Evolutionary conservation across 768 basidiomycete species (phyloP).

Genomic region (Rhizopogon vinicolor): DNA sequence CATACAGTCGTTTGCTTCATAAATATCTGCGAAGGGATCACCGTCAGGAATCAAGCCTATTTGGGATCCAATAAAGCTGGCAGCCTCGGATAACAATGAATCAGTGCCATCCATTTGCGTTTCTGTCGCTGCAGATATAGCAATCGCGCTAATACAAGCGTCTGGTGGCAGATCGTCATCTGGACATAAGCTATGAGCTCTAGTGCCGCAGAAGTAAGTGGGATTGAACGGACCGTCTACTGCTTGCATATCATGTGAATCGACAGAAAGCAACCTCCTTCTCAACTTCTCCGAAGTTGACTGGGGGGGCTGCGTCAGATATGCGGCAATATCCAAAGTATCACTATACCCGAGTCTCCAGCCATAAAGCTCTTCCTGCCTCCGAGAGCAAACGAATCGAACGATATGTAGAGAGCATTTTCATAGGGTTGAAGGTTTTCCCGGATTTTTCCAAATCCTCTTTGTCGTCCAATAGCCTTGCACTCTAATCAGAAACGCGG

Average conservation of each 20-base stretch:
- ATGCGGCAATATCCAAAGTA: too few species aligned
- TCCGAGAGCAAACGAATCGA: too few species aligned
- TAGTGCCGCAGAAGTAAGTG: too few species aligned
- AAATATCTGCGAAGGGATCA: neutral
- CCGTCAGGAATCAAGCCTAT: neutral
- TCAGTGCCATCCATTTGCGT: constrained; percentile 4
- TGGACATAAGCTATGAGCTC: neutral
- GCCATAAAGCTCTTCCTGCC: too few species aligned
- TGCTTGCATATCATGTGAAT: constrained; percentile 1
- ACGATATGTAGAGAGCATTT: too few species aligned
- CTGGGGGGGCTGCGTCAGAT: too few species aligned
- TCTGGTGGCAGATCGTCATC: neutral
- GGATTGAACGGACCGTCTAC: neutral
- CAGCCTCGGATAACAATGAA: neutral
- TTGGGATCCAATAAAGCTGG: neutral
- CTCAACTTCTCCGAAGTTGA: constrained; percentile 7
- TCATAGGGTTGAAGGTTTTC: too few species aligned
- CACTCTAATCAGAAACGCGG: too few species aligned
- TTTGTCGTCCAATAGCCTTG: neutral
- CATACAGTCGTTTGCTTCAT: neutral
- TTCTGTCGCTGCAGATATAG: neutral
- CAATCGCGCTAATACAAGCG: neutral
- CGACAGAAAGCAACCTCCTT: constrained; percentile 5
- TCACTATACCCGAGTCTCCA: too few species aligned
- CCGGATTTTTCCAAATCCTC: neutral